phyloP scores from a whole-genome alignment of 2,329 filamentous ascomycete species.

The Polychaeton citri region DNA sequence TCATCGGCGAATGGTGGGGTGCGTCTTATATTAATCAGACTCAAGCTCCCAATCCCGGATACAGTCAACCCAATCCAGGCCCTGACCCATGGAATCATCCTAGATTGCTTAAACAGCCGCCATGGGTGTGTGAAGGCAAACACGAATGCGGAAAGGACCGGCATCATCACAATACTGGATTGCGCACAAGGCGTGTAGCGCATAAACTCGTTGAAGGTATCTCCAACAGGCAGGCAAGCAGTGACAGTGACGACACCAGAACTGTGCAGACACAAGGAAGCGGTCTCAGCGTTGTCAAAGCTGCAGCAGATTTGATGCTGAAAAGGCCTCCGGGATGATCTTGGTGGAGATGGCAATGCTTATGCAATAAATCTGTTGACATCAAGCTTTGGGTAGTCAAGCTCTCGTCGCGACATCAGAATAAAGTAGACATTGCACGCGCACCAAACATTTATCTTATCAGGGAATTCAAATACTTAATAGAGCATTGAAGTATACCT shows the following conservation, averaged over 20 bases:
- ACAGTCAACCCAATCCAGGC: conserved; percentile 23
- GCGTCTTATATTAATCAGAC: conserved; percentile 8
- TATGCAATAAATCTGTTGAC: too few relatives aligned
- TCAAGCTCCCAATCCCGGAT: conserved; percentile 8
- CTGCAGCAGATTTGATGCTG: conserved; percentile 38
- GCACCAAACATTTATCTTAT: too few relatives aligned
- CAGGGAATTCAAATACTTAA: too few relatives aligned
- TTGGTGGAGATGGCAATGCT: background rate
- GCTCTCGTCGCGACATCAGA: too few relatives aligned
- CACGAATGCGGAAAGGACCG: conserved; percentile 2
- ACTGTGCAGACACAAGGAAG: conserved; percentile 84
- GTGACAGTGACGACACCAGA: conserved; percentile 65
- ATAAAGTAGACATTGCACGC: too few relatives aligned
- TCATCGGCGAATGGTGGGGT: conserved; percentile 76
- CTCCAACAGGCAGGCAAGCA: conserved; percentile 20
- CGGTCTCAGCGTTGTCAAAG: conserved; percentile 64
- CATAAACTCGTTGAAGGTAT: conserved; percentile 1
- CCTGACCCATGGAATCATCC: conserved; percentile 36
- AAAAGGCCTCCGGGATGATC: conserved; percentile 8
- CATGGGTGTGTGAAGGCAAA: conserved; percentile 10
- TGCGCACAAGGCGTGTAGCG: conserved; percentile 1
- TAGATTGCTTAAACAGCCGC: conserved; percentile 8
- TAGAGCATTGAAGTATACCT: too few relatives aligned
- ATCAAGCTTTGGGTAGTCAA: too few relatives aligned
- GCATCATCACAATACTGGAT: too few relatives aligned